Evolutionary conservation across 2,329 filamentous ascomycete species (phyloP), one percentile per base, ranked within the genome.

Genomic region (Talaromyces sp.): DNA sequence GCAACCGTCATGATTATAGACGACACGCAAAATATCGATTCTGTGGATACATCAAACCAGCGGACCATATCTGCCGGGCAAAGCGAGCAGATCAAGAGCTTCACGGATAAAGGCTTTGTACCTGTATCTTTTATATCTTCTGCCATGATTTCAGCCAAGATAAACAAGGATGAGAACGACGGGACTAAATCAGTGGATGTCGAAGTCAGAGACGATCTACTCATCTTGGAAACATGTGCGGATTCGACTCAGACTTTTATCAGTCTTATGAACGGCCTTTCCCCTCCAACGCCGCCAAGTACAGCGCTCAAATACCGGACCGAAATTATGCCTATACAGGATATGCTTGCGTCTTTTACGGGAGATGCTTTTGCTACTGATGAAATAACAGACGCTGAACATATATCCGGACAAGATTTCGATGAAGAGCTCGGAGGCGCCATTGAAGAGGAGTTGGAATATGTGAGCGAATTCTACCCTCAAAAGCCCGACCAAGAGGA

Each of bases 191-290:
- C 86, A 46, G 75, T 97, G 14, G 88, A 95, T 66, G 82, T 97
- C 1, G 90, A 96, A 64, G 78, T 98, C 53, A 86, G 86, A 63
- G 93, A 96, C 69, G 89, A 96, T 65, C 81, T 99, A 1, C 81
- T 99, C 58, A 88, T 99, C 35, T 78, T 99, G 7, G 95, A 99
- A 74, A 96, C 93, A 0, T 99, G 96, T 69, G 95, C 95, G 31
- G 95, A 99, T 75, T 99, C 95, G 1, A 98, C 92, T 0, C 92
- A 97, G 72, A 99, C 95, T 0, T 81, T 99, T 14, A 88, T 96
- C 57, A 82, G 84, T 1, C 83, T 96, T 49, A 77, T 93, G 17
- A 91, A 89, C 68, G 92, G 89, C 0, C 81, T 99, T 4, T 86
- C 88, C 41, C 95, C 93, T 4, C 93, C 95, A 1, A 87, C 86